Evolutionary conservation across 2,329 filamentous ascomycete species (phyloP).

Genomic region (Ophiocordyceps robertsii): DNA sequence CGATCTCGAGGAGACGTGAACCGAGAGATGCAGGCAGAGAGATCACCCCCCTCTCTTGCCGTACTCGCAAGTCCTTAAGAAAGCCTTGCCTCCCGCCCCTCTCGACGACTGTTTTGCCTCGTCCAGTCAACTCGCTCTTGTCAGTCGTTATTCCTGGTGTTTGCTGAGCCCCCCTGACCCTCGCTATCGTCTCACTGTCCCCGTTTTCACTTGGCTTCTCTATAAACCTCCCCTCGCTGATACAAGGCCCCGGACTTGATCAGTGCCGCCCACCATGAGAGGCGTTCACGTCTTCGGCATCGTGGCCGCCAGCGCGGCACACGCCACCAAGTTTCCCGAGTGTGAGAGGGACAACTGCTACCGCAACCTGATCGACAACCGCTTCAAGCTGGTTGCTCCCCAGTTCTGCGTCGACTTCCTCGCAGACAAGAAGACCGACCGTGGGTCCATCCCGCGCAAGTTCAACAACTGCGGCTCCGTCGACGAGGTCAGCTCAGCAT

Average conservation of each 20-base stretch:
- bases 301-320: constrained; percentile 15
- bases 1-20: not conserved
- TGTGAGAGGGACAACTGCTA: constrained; percentile 22
- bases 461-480: constrained; percentile 15
- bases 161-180: not conserved
- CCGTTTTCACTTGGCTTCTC: not conserved
- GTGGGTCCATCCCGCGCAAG: constrained; percentile 14
- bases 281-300: constrained; percentile 15
- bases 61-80: not conserved
- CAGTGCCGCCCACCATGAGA: constrained; percentile 21
- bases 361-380: constrained; percentile 18
- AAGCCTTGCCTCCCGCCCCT: not conserved
- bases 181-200: not conserved
- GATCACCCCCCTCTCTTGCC: not conserved
- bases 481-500: constrained; percentile 15
- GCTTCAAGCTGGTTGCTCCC: constrained; percentile 14
- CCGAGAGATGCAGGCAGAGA: not conserved
- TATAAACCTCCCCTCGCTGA: not conserved
- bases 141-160: not conserved
- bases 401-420: constrained; percentile 20
- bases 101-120: not conserved
- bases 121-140: not conserved
- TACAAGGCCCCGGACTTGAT: not conserved
- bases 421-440: constrained; percentile 12
- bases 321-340: constrained; percentile 14